Evolutionary conservation across 2,329 filamentous ascomycete genomes (phyloP).

Genomic region (Aureobasidium namibiae): DNA sequence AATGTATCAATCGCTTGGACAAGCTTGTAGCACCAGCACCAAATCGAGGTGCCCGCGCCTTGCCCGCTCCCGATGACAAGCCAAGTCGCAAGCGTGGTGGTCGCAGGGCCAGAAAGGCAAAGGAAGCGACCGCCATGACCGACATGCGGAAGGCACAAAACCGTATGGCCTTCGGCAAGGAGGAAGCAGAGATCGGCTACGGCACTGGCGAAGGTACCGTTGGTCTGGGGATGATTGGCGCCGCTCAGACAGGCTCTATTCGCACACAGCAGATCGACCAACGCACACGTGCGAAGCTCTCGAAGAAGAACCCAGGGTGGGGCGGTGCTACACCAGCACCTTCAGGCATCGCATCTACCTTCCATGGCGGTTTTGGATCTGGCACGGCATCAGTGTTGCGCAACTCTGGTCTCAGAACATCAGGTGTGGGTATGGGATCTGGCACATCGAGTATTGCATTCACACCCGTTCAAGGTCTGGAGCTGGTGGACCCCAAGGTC

Average conservation of each 20-base stretch:
- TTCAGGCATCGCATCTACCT: constrained; percentile 64
- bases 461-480: constrained; percentile 86
- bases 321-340: constrained; percentile 48
- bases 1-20: constrained; percentile 78
- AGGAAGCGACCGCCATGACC: constrained; percentile 95
- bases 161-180: constrained; percentile 88
- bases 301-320: constrained; percentile 95
- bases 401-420: constrained; percentile 69
- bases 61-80: constrained; percentile 92
- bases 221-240: constrained; percentile 92
- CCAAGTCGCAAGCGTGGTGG: constrained; percentile 88
- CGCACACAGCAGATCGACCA: constrained; percentile 85
- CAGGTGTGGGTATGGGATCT: constrained; percentile 60
- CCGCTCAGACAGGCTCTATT: constrained; percentile 78
- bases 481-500: constrained; percentile 89
- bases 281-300: constrained; percentile 84
- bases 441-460: constrained; percentile 74
- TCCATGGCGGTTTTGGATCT: constrained; percentile 66
- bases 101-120: constrained; percentile 80
- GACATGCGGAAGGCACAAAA: constrained; percentile 95
- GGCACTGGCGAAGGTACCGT: constrained; percentile 76
- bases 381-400: constrained; percentile 62
- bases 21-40: constrained; percentile 87
- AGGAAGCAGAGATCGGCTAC: constrained; percentile 89
- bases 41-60: constrained; percentile 77